phyloP scores from a whole-genome alignment of 306 rosid genomes.

The Glycine tomentella region DNA sequence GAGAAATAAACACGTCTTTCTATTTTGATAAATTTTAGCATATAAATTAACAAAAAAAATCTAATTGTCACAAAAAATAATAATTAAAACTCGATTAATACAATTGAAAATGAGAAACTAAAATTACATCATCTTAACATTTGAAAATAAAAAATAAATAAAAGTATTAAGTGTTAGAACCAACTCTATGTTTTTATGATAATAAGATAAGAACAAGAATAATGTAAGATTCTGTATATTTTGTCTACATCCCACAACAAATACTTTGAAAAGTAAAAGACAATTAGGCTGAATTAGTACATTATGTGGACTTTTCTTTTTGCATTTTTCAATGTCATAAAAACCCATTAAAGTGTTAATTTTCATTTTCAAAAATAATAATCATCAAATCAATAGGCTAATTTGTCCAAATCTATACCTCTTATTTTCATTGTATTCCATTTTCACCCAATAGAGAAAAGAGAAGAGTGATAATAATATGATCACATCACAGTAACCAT shows the following conservation, averaged over 20 bases:
- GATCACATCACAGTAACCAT: slow-evolving; percentile 13
- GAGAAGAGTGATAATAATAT: not conserved
- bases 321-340: not conserved
- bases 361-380: not conserved
- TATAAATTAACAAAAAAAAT: too few species aligned
- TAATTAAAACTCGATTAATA: too few species aligned
- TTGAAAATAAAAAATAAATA: too few species aligned
- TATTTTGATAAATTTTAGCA: too few species aligned
- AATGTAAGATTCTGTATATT: not conserved
- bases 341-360: too few species aligned
- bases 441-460: not conserved
- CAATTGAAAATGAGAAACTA: too few species aligned
- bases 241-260: not conserved
- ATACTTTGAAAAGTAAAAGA: not conserved
- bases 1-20: too few species aligned
- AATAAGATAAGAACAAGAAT: not conserved
- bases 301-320: not conserved
- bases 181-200: not conserved
- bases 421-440: not conserved
- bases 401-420: not conserved
- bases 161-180: too few species aligned
- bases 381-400: not conserved
- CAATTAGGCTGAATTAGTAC: too few species aligned
- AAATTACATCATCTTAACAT: too few species aligned
- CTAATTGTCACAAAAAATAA: too few species aligned